These are phyloP conservation scores for Sechiopsis laciniata DNA, from an alignment of 306 rosid species.

Conservation along the genomic window DNA sequence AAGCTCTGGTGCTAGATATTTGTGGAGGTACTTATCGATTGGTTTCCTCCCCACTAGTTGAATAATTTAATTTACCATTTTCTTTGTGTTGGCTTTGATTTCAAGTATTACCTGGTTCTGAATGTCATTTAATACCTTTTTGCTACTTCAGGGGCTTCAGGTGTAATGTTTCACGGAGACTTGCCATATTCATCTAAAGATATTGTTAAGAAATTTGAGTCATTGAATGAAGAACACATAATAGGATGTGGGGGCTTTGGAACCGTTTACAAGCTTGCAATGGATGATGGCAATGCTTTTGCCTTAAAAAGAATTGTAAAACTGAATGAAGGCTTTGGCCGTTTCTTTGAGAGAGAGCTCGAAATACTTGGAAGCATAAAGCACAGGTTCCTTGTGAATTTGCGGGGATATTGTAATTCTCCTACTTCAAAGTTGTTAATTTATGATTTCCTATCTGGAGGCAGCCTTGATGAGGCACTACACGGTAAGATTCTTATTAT, in stretches of 20 bases:
- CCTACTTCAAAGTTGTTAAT: conserved; percentile 90
- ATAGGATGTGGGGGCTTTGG: conserved; percentile 96
- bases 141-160: conserved; percentile 71
- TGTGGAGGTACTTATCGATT: conserved; percentile 61
- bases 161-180: conserved; percentile 97
- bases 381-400: conserved; percentile 91
- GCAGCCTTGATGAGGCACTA: conserved; percentile 94
- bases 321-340: conserved; percentile 90
- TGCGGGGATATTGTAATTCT: conserved; percentile 96
- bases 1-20: conserved; percentile 68
- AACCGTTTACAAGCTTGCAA: conserved; percentile 89
- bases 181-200: conserved; percentile 97
- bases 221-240: conserved; percentile 81
- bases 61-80: conserved; percentile 16
- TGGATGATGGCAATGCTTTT: conserved; percentile 95
- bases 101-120: conserved; percentile 23
- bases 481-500: conserved; percentile 55
- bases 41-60: not conserved
- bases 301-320: conserved; percentile 87
- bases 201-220: conserved; percentile 85
- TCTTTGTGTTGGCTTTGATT: conserved; percentile 16
- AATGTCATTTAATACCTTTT: conserved; percentile 24
- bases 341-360: conserved; percentile 96
- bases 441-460: conserved; percentile 89
- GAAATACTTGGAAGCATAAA: conserved; percentile 97